A percentile compares a stretch with the other conserved stretches of the same genome.
Conservation (phyloP, 192 early-diverging fungal genomes). For the Coemansia pectinata region DNA sequence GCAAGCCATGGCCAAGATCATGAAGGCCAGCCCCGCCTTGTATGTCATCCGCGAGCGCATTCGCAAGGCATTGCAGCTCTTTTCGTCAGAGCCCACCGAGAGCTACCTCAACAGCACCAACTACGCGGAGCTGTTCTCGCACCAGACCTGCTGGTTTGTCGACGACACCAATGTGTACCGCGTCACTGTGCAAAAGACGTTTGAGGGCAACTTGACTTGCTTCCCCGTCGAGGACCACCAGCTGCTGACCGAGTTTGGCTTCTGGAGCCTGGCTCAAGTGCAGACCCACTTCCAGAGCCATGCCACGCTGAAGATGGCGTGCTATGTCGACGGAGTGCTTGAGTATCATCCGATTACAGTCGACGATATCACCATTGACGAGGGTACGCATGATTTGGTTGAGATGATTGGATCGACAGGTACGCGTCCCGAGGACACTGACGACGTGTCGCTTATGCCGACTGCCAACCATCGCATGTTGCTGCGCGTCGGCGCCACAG, state of each 20-base stretch:
- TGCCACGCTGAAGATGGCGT: slow-evolving; percentile 11
- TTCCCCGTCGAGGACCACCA: slow-evolving; percentile 33
- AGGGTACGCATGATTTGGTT: slow-evolving; percentile 18
- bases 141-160: slow-evolving; percentile 99
- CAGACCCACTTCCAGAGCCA: slow-evolving; percentile 21
- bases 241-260: slow-evolving; percentile 32
- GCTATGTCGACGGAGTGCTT: slow-evolving; percentile 25
- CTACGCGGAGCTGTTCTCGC: slow-evolving; percentile 95
- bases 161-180: slow-evolving; percentile 99
- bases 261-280: slow-evolving; percentile 28
- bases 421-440: neutral
- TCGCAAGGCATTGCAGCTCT: slow-evolving; percentile 96
- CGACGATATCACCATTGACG: slow-evolving; percentile 20
- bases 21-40: slow-evolving; percentile 98
- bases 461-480: slow-evolving; percentile 32
- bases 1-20: slow-evolving; percentile 98
- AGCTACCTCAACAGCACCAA: slow-evolving; percentile 94
- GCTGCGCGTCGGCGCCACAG: slow-evolving; percentile 18
- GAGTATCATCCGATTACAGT: slow-evolving; percentile 25
- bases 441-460: slow-evolving; percentile 19
- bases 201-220: slow-evolving; percentile 89
- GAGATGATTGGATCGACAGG: slow-evolving; percentile 14
- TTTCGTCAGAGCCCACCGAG: slow-evolving; percentile 98
- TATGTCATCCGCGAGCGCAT: slow-evolving; percentile 98
- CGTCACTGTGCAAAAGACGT: slow-evolving; percentile 99